Evolutionary conservation across 208 protist genomes (phyloP), one percentile per base, ranked within the genome.

Genomic region (Trypanosoma vivax): DNA sequence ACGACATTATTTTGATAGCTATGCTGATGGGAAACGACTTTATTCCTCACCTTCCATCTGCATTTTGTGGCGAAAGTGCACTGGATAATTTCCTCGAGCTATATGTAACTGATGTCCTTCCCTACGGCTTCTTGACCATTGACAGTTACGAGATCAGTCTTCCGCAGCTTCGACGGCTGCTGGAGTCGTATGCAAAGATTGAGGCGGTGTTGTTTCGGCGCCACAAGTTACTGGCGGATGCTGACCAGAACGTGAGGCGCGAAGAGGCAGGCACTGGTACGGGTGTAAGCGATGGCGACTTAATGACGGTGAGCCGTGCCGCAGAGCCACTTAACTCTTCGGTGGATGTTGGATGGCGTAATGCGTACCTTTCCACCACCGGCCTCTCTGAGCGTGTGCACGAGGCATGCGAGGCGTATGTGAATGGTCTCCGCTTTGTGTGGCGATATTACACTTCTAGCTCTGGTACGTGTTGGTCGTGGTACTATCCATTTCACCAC

Each of bases 1-100:
- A 93, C 35, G 86, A 93, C 58, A 73, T 93, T 53, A 85, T 93
- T 52, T 73, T 84, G 30, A 38, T 93, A 33, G 70, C 68, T 7
- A 76, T 85, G 47, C 41, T 90, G 25, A 58, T 93, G 52, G 86
- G 86, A 23, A 93, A 93, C 59, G 86, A 93, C 55, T 93, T 93
- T 41, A 46, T 93, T 47, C 86, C 81, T 2, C 66, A 79, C 7
- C 33, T 82, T 10, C 86, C 86, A n/a, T 74, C 66, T 28, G 73
- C 65, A 14, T 90, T 83, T 55, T 93, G 82, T 55, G 76, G 77
- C 0, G 79, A 90, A 60, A 76, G 70, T 43, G 82, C 75, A 4
- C 74, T 93, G 55, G 86, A 93, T 49, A 79, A 73, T 33, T 24
- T 89, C 10, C 13, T 93, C 25, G 86, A 93, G 54, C 54, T 89